Evolutionary conservation across 768 basidiomycete species (phyloP), one percentile per base, ranked within the genome.

Genomic region (Trametes sanguinea): DNA sequence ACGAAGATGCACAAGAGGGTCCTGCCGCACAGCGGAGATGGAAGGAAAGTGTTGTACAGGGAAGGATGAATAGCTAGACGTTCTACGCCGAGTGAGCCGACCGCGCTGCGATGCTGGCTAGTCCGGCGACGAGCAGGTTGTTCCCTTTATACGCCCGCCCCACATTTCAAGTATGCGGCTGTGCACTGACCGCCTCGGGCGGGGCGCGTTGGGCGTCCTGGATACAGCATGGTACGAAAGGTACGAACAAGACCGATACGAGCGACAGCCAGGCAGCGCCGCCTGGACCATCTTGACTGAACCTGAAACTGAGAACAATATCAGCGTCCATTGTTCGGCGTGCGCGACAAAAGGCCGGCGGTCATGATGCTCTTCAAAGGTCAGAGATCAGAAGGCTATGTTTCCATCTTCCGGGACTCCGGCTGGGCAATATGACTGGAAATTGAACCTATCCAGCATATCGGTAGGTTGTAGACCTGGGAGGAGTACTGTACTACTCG

Each of bases 61-160:
- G 6, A 22, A 45, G 11, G 52, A 33, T 44, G 60, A 54, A 39
- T n/a, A 17, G 50, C 62, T 45, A 44, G 62, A 64, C 57, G 62
- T 64, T 64, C 62, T 14, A 64, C 62, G 62, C 57, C 57, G n/a
- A 46, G 48, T 57, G 62, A 63, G 62, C 62, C 54, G 62, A 54
- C 33, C 61, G 61, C 61, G n/a, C 62, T 58, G 56, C 55, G 56
- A 63, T 56, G 57, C 56, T 63, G 53, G 53, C 53, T 61, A 53
- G 29, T 22, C 22, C 22, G 22, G 22, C 22, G 22, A 22, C 22
- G 22, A 22, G 22, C 22, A 22, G 22, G 22, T 22, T 22, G 22
- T 3, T 10, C 30, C 29, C 16, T 52, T 51, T 17, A 59, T 59
- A 59, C 33, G 29, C 32, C 17, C 40, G n/a, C n/a, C 14, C 7